phyloP scores from a whole-genome alignment of 352 stramenopile genomes.

The Phytophthora aleatoria region DNA sequence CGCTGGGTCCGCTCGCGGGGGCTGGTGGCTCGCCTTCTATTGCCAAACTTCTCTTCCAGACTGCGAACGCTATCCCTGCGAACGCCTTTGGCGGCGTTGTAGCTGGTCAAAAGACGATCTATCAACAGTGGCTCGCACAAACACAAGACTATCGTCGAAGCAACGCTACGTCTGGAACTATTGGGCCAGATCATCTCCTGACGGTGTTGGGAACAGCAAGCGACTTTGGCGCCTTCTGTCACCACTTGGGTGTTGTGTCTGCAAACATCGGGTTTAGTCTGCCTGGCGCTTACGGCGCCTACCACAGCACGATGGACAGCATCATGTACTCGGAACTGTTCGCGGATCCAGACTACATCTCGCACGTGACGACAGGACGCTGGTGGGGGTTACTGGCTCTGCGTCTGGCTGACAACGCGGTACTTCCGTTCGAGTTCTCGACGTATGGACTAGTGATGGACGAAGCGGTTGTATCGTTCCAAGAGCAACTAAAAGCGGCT shows the following conservation, averaged over 20 bases:
- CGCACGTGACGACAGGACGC: conserved; percentile 42
- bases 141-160: background rate
- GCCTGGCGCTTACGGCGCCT: conserved; percentile 53
- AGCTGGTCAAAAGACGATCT: background rate
- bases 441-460: conserved; percentile 58
- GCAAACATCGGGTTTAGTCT: background rate
- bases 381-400: conserved; percentile 66
- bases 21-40: background rate
- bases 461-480: conserved; percentile 36
- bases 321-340: conserved; percentile 69
- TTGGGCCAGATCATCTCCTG: background rate
- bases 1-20: background rate
- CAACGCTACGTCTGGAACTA: background rate
- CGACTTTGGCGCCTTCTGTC: background rate
- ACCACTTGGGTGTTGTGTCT: background rate
- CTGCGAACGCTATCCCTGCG: background rate
- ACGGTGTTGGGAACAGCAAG: background rate
- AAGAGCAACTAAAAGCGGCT: conserved; percentile 21
- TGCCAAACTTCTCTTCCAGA: background rate
- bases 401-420: conserved; percentile 41
- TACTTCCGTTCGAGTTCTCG: conserved; percentile 68
- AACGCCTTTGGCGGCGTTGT: background rate
- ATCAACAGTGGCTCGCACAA: background rate
- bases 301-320: conserved; percentile 87
- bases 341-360: conserved; percentile 55